Evolutionary conservation across 176 grass and related monocot genomes (phyloP).

Genomic region (Zea luxurians): DNA sequence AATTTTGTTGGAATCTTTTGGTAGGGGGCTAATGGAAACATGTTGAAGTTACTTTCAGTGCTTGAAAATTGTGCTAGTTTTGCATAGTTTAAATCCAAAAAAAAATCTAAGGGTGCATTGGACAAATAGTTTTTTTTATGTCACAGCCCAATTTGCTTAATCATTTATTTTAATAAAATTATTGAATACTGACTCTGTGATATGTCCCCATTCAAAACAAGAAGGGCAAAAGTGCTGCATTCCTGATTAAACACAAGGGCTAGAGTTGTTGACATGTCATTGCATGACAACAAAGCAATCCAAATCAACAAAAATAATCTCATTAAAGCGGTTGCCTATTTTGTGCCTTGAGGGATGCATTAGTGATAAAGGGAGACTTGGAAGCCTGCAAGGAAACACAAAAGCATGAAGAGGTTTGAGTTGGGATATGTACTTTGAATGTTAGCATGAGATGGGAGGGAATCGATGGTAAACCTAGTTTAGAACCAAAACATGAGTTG

Average conservation of each 20-base stretch:
- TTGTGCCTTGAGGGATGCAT: neutral
- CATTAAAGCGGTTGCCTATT: neutral
- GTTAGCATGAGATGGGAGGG: neutral
- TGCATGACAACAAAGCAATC: neutral
- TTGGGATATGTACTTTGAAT: neutral
- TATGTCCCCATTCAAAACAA: neutral
- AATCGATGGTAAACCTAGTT: neutral
- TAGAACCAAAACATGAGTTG: neutral
- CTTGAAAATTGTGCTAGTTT: neutral
- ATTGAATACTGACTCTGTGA: neutral
- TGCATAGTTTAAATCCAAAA: slow-evolving; percentile 6
- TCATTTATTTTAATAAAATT: slow-evolving; percentile 13
- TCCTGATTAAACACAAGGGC: neutral
- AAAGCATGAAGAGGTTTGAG: neutral
- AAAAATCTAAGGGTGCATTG: neutral
- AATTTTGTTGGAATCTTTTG: slow-evolving; percentile 12
- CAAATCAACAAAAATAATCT: neutral
- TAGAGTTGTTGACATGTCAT: slow-evolving; percentile 27
- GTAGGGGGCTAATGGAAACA: neutral
- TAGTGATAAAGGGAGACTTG: slow-evolving; percentile 1
- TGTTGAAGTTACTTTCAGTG: neutral
- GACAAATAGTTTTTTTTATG: too few species aligned
- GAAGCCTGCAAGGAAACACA: slow-evolving; percentile 5
- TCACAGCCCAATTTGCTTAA: neutral
- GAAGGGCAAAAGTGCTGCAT: neutral